A percentile compares a stretch with the other conserved stretches of the same genome.
phyloP scores from a whole-genome alignment of 257 asterid species.

The Gentiana dahurica region DNA sequence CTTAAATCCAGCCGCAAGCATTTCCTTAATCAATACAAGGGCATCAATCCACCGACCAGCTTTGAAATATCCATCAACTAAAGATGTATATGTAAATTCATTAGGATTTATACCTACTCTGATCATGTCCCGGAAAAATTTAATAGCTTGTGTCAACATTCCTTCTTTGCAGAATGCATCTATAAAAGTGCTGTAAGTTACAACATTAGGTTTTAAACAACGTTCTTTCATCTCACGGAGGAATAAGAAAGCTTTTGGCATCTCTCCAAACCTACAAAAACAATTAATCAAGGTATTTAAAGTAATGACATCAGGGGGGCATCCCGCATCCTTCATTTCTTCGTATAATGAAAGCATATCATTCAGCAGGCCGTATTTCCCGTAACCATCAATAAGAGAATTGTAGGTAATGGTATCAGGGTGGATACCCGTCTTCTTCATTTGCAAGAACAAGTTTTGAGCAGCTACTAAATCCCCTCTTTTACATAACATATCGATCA shows the following conservation, averaged over 20 bases:
- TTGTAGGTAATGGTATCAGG: constrained; percentile 84
- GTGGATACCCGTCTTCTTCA: constrained; percentile 48
- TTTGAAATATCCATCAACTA: constrained; percentile 78
- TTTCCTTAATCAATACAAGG: constrained; percentile 66
- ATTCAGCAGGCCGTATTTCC: constrained; percentile 49
- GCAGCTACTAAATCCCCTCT: constrained; percentile 71
- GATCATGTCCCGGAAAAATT: constrained; percentile 79
- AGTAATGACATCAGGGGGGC: constrained; percentile 75
- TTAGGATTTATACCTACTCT: constrained; percentile 78
- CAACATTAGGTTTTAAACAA: constrained; percentile 56
- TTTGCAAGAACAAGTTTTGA: constrained; percentile 36
- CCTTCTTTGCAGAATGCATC: constrained; percentile 95
- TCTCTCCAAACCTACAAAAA: constrained; percentile 54
- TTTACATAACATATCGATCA: constrained; percentile 67
- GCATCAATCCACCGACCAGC: constrained; percentile 50
- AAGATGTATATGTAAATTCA: constrained; percentile 73
- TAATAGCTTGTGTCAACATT: constrained; percentile 66
- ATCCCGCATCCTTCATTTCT: constrained; percentile 62
- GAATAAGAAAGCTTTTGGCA: constrained; percentile 54
- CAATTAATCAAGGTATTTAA: constrained; percentile 83
- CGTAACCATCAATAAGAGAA: constrained; percentile 69
- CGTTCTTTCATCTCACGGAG: constrained; percentile 69
- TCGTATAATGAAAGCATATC: constrained; percentile 45
- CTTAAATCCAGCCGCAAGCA: constrained; percentile 54
- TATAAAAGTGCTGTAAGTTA: constrained; percentile 79